Base-by-base conservation (phyloP, 208 protist genomes). In the Acanthamoeba quina region DNA sequence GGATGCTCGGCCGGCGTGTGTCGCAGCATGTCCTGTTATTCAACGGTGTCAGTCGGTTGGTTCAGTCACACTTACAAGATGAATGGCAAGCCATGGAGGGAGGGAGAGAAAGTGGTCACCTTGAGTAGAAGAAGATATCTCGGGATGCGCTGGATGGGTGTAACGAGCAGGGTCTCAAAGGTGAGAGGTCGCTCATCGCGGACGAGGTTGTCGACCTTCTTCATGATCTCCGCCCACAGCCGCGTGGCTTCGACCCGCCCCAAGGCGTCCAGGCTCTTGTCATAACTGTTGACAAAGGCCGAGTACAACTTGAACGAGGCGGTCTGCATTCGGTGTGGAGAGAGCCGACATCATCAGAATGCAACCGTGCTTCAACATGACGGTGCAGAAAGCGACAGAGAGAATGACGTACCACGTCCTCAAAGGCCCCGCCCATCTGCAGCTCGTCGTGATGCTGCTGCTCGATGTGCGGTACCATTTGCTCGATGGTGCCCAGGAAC, bases 261-360 rank as follows among this genome's bases (percentile, higher is more conserved):
- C 11, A 62, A 24, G 2, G 76, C 76, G 10, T 85, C 76, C 49
- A 31, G 9, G 47, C 76, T 85, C 49, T 26, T 24, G 7, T 85
- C 11, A 49, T 85, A 85, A 7, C 11, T 85, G 19, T 85, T 85
- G 4, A 85, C 76, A 37, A 62, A 85, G 21, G 76, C 44, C n/a
- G 76, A 85, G 76, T 85, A 85, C 7, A 85, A 62, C 76, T 85
- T 85, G 76, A 85, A 85, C 11, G 76, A 85, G 21, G 44, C 76
- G 2, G 49, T 85, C 76, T 85, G 47, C 21, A 37, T 5, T 56
- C 15, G 52, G 13, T 17, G 15, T 56, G 52, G 52, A 56, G 15
- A 56, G 52, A 19, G 9, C 52, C 9, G 52, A 5, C 9, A n/a
- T n/a, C n/a, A n/a, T n/a, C n/a, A n/a, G n/a, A n/a, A n/a, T n/a